A percentile compares a stretch with the other conserved stretches of the same genome.
Conservation (phyloP, 1,139 yeast species). For the Protomyces inundatus region DNA sequence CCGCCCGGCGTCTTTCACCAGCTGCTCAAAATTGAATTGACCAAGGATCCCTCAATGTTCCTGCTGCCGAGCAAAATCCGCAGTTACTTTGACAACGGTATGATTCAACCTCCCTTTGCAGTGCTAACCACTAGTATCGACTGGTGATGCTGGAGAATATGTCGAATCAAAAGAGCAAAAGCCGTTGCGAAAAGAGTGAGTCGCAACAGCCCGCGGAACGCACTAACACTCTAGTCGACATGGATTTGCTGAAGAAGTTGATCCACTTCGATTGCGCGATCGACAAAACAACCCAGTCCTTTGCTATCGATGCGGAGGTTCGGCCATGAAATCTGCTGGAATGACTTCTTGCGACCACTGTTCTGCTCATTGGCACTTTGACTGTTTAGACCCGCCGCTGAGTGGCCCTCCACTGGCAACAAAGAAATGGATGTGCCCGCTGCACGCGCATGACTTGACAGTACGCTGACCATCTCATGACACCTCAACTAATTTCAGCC, state of each 20-base stretch:
- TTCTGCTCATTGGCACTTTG: conserved; percentile 83
- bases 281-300: conserved; percentile 58
- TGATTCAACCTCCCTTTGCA: not conserved
- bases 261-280: conserved; percentile 61
- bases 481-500: not conserved
- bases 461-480: conserved; percentile 35
- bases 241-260: conserved; percentile 47
- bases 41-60: conserved; percentile 67
- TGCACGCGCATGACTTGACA: conserved; percentile 62
- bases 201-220: not conserved
- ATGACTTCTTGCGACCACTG: conserved; percentile 83
- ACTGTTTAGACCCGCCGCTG: conserved; percentile 75
- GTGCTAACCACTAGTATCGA: conserved; percentile 34
- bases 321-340: conserved; percentile 54
- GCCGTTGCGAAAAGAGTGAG: conserved; percentile 36
- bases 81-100: conserved; percentile 69
- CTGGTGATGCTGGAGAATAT: conserved; percentile 69
- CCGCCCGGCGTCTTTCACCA: conserved; percentile 52
- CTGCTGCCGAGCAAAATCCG: conserved; percentile 62
- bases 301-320: conserved; percentile 71
- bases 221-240: conserved; percentile 39
- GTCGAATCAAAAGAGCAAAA: conserved; percentile 55
- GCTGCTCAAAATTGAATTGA: conserved; percentile 53
- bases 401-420: conserved; percentile 72
- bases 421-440: conserved; percentile 88